Percentiles rank a stretch among this genome's conserved stretches.
phyloP scores from a whole-genome alignment of 306 rosid species.

The Prunus persica region Prunus_persica_NCBIv2 NC_034013.1:18276001-18276500 shows the following conservation, averaged over 20 bases:
- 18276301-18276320: conserved; percentile 2
- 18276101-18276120: conserved; percentile 8
- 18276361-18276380: conserved; percentile 62
- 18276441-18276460: conserved; percentile 74
- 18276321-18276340: conserved; percentile 40
- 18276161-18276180: conserved; percentile 9
- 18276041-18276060: not conserved
- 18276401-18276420: conserved; percentile 80
- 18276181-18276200: not conserved
- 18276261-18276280: not conserved
- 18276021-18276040: not conserved
- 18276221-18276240: not conserved
- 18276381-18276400: conserved; percentile 72
- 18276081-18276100: not conserved
- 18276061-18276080: not conserved
- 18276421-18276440: conserved; percentile 88
- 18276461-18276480: conserved; percentile 36
- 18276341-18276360: conserved; percentile 87
- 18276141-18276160: conserved; percentile 2
- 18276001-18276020: not conserved
- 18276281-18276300: not conserved
- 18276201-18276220: too few relatives aligned
- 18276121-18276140: not conserved
- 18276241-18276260: not conserved
- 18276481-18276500: conserved; percentile 31